Evolutionary conservation across 768 basidiomycete species (phyloP), one percentile per base, ranked within the genome.

Genomic region (Asterophora parasitica): DNA sequence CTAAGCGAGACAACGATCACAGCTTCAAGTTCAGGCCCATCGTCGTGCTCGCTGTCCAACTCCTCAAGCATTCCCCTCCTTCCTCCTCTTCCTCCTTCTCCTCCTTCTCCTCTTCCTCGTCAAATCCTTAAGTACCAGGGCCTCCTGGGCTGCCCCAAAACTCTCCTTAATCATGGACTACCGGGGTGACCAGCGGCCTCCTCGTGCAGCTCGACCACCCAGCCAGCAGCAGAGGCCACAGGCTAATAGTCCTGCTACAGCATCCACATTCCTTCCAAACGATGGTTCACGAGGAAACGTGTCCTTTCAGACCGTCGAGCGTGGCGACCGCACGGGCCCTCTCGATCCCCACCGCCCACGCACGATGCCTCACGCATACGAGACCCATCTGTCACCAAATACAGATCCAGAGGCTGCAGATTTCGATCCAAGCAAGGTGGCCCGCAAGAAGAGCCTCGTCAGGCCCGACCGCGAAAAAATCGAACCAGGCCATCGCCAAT

Each of bases 391-490:
- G 12, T 65, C 54, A 53, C 62, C 51, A 53, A 60, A 32, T 48
- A 65, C 51, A 46, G 74, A 76, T 54, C 66, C 72, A 37, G 78
- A 78, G 50, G 66, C 61, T 39, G 67, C 61, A 35, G 66, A 70
- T 39, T 59, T 66, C 33, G 80, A 81, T 55, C 71, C 75, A 2
- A 66, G 72, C 12, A 72, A 74, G 49, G 77, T 90, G 6, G 69
- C 74, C 49, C 72, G 96, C 62, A 97, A 96, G 76, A 94, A 93
- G 76, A 89, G 85, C 62, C 76, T 99, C 13, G 89, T 97, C 44
- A 74, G 78, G 47, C 95, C 95, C 4, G 95, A 99, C 66, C 75
- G 95, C 48, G 94, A 96, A 73, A 92, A 94, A 75, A 90, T 97
- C 57, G 93, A 97, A 60, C 92, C 93, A 8, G 82, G 83, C 34